phyloP scores from a whole-genome alignment of 768 basidiomycete genomes.

The Auriculariales sp. region DNA sequence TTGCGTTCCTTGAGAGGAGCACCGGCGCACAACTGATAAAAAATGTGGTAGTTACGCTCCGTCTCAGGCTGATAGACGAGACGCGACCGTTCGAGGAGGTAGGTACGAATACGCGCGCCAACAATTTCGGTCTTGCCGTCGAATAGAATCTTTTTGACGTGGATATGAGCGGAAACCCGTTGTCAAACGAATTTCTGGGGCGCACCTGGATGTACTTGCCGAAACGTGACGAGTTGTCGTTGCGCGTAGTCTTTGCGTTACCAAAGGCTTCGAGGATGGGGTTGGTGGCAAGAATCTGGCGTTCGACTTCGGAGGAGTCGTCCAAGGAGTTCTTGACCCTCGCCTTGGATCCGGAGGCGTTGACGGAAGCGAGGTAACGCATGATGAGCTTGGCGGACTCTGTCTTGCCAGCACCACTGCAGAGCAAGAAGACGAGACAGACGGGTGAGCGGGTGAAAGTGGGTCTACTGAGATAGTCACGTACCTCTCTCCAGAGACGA shows the following conservation, averaged over 20 bases:
- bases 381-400: slow-evolving; percentile 99
- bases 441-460: slow-evolving; percentile 6
- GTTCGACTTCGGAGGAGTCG: slow-evolving; percentile 88
- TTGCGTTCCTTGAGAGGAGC: slow-evolving; percentile 91
- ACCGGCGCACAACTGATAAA: slow-evolving; percentile 97
- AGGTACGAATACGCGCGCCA: slow-evolving; percentile 96
- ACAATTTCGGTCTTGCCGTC: slow-evolving; percentile 94
- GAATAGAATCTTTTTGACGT: slow-evolving; percentile 66
- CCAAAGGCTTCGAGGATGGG: slow-evolving; percentile 98
- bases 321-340: slow-evolving; percentile 64
- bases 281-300: slow-evolving; percentile 97
- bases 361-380: slow-evolving; percentile 96
- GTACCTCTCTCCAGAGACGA: slow-evolving; percentile 94
- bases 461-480: slow-evolving; percentile 10
- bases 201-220: slow-evolving; percentile 99
- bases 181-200: slow-evolving; percentile 11
- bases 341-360: slow-evolving; percentile 52
- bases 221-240: slow-evolving; percentile 97
- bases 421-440: slow-evolving; percentile 5
- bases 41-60: slow-evolving; percentile 98
- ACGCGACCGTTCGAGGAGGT: slow-evolving; percentile 91
- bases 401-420: slow-evolving; percentile 96
- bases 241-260: slow-evolving; percentile 97
- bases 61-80: slow-evolving; percentile 94
- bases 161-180: slow-evolving; percentile 1